Evolutionary conservation across 768 basidiomycete genomes (phyloP).

Genomic region (Tylopilus sp.): DNA sequence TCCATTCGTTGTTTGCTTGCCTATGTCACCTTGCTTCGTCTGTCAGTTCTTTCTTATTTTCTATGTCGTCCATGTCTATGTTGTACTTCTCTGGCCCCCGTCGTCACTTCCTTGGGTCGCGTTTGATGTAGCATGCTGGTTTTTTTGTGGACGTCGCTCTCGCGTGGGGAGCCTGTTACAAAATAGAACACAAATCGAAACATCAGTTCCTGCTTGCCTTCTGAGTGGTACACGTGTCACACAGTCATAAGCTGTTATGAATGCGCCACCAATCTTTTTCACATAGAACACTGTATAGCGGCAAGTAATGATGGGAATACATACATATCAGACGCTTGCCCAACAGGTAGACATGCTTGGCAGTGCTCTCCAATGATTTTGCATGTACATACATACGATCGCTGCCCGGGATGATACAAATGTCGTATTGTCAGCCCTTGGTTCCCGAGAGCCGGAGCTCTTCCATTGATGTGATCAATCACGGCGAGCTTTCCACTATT

Average conservation of each 20-base stretch:
- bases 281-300: too few relatives aligned
- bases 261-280: too few relatives aligned
- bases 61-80: constrained; percentile 5
- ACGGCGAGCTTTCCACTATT: not conserved
- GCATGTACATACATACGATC: too few relatives aligned
- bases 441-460: too few relatives aligned
- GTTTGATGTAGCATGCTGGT: constrained; percentile 7
- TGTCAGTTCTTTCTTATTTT: not conserved
- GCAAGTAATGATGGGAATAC: too few relatives aligned
- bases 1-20: constrained; percentile 7
- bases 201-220: not conserved
- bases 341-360: too few relatives aligned
- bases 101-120: constrained; percentile 12
- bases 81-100: constrained; percentile 11
- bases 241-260: too few relatives aligned
- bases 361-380: too few relatives aligned
- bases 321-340: too few relatives aligned
- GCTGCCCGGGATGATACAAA: too few relatives aligned
- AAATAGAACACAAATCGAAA: constrained; percentile 4
- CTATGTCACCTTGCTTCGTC: constrained; percentile 15
- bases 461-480: not conserved
- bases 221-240: too few relatives aligned
- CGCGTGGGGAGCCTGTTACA: constrained; percentile 26
- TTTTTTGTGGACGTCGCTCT: constrained; percentile 16
- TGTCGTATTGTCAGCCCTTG: too few relatives aligned